Conservation (phyloP, 2,329 filamentous ascomycete species). For the Penicillium vulpinum region DNA sequence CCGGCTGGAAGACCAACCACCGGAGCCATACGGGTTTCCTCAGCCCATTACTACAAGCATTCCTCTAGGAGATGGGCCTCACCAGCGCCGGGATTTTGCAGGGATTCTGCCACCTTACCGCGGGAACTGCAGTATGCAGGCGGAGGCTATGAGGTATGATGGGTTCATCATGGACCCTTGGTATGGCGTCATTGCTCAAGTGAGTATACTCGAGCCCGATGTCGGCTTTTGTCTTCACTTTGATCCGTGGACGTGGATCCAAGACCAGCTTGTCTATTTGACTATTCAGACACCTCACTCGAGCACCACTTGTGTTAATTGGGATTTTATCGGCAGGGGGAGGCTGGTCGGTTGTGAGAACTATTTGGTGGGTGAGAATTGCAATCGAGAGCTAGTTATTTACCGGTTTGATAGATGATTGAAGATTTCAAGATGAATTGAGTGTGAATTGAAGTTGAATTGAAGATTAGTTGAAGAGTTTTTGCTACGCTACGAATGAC, state of each 20-base stretch:
- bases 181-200: slow-evolving; percentile 41
- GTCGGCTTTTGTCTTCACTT: slow-evolving; percentile 42
- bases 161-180: slow-evolving; percentile 24
- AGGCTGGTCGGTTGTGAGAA: slow-evolving; percentile 61
- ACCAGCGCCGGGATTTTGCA: slow-evolving; percentile 50
- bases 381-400: slow-evolving; percentile 53
- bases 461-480: background rate
- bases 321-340: slow-evolving; percentile 53
- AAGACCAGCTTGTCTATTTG: slow-evolving; percentile 25
- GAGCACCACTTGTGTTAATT: slow-evolving; percentile 40
- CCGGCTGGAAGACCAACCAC: slow-evolving; percentile 38
- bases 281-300: slow-evolving; percentile 32
- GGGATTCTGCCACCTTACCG: slow-evolving; percentile 49
- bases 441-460: background rate
- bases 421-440: too few species aligned
- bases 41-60: slow-evolving; percentile 49
- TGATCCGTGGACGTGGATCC: slow-evolving; percentile 22
- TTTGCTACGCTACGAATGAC: background rate
- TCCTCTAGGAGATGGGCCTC: slow-evolving; percentile 56
- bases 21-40: slow-evolving; percentile 41
- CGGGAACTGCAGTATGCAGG: slow-evolving; percentile 42
- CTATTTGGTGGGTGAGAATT: slow-evolving; percentile 63
- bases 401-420: slow-evolving; percentile 51
- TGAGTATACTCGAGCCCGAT: slow-evolving; percentile 31
- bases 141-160: slow-evolving; percentile 20